Evolutionary conservation across 2,329 filamentous ascomycete genomes (phyloP).

Genomic region (Graphilbum ipis-grandicollis): DNA sequence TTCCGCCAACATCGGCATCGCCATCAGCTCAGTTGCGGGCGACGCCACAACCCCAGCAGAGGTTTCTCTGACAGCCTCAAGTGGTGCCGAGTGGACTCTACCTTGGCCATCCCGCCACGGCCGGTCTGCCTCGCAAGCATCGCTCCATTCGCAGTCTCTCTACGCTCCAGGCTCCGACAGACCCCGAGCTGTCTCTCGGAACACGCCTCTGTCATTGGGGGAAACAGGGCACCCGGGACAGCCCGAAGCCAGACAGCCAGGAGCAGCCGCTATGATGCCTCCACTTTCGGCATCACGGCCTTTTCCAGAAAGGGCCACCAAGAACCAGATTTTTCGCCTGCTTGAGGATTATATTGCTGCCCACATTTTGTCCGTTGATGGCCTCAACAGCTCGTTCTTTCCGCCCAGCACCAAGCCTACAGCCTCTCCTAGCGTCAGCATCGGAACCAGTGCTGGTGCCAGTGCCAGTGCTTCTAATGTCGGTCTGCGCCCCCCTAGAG

Average conservation of each 20-base stretch:
- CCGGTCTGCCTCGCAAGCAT: not conserved
- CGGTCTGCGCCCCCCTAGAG: not conserved
- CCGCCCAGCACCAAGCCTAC: not conserved
- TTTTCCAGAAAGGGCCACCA: slow-evolving; percentile 4
- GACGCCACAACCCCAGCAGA: too few species aligned
- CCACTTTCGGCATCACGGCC: too few species aligned
- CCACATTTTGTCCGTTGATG: slow-evolving; percentile 52
- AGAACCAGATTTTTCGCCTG: slow-evolving; percentile 43
- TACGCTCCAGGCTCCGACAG: not conserved
- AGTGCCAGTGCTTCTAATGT: too few species aligned
- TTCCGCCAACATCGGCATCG: not conserved
- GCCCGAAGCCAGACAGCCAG: too few species aligned
- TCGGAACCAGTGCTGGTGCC: not conserved
- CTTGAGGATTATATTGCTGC: slow-evolving; percentile 61
- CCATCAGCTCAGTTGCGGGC: not conserved
- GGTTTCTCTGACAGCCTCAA: too few species aligned
- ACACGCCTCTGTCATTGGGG: not conserved
- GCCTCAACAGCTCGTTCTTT: slow-evolving; percentile 59
- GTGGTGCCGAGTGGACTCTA: too few species aligned
- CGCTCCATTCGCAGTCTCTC: not conserved
- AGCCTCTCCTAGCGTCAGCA: not conserved
- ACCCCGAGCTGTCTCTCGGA: not conserved
- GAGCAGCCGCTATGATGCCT: too few species aligned
- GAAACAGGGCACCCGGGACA: too few species aligned
- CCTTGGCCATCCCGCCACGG: not conserved